Base-by-base conservation (phyloP, 192 early-diverging fungal genomes). In the Podila clonocystis region DNA sequence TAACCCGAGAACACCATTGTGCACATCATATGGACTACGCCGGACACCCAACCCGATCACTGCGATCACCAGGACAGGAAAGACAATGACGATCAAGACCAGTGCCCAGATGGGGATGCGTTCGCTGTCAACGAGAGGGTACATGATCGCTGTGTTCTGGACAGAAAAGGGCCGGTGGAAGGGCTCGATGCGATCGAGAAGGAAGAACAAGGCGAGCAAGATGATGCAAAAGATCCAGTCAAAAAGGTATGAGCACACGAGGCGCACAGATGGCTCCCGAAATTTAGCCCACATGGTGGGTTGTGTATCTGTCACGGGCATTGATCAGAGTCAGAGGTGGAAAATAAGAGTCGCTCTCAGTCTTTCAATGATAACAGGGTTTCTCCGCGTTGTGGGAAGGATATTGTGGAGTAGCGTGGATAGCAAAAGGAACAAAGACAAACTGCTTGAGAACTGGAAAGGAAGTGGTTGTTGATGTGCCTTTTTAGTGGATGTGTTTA, bases 91-190 rank as follows among this genome's bases (percentile, higher is more conserved):
- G 12, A 88, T 58, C 6, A 88, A 5, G 3, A 67, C 58, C 33
- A 87, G 29, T 9, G 74, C 34, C 84, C 82, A 84, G 3, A 72
- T 62, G 13, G 86, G 86, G 7, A 88, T 77, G 2, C 63, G 50
- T 29, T 88, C 85, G 17, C 83, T 62, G 5, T 60, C 34, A 15
- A 72, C 48, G 28, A 83, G 62, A 8, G 89, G 86, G 66, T 88
- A 87, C 82, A 89, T 87, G 72, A 95, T 88, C 13, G 82, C 77
- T 55, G 87, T 92, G 79, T 95, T 86, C 15, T 84, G 80, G 26
- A 95, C 72, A 15, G 87, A 90, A 65, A 94, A 95, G 38, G 91
- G 84, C 63, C 91, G 86, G 71, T 91, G 89, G 77, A 89, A 93
- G 3, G 93, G 92, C 31, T 86, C 63, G 8, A 87, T 70, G 5